A percentile compares a stretch with the other conserved stretches of the same genome.
Conservation (phyloP, 129 eudicot genomes). For the Heracleum sosnowskyi region DNA sequence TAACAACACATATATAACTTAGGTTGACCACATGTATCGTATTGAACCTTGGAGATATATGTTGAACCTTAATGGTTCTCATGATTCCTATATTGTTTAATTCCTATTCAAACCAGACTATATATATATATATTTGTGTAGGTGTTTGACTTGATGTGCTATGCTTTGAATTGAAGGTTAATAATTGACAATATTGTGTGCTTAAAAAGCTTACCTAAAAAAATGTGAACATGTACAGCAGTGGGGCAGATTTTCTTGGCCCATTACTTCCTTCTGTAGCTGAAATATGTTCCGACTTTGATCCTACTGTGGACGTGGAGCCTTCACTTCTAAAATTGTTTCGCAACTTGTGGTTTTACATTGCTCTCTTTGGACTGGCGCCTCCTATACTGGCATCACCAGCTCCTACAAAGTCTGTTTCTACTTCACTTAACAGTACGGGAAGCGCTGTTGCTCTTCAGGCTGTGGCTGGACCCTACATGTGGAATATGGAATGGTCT, state of each 20-base stretch:
- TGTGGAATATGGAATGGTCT: slow-evolving; percentile 93
- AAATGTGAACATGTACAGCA: slow-evolving; percentile 41
- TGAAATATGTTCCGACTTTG: slow-evolving; percentile 93
- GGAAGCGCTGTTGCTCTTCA: slow-evolving; percentile 78
- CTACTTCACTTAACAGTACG: slow-evolving; percentile 66
- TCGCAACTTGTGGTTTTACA: slow-evolving; percentile 97
- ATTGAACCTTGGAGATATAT: neutral
- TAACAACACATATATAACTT: neutral
- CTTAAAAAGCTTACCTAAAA: slow-evolving; percentile 14
- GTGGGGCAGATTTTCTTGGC: slow-evolving; percentile 99
- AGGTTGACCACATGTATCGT: neutral
- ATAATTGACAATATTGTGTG: neutral
- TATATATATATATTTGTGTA: neutral
- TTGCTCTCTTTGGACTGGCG: slow-evolving; percentile 96
- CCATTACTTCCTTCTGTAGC: slow-evolving; percentile 99
- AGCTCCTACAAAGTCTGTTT: slow-evolving; percentile 46
- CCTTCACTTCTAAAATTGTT: slow-evolving; percentile 88
- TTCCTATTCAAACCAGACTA: too few relatives aligned
- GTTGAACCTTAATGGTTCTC: neutral
- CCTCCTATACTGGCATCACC: slow-evolving; percentile 72
- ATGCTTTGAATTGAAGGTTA: neutral
- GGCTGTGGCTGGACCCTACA: slow-evolving; percentile 96
- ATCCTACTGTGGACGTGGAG: slow-evolving; percentile 73
- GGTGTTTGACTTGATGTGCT: neutral
- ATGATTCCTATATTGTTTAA: neutral